Conservation (phyloP, 352 stramenopile genomes). For the Phytopythium vexans region DNA sequence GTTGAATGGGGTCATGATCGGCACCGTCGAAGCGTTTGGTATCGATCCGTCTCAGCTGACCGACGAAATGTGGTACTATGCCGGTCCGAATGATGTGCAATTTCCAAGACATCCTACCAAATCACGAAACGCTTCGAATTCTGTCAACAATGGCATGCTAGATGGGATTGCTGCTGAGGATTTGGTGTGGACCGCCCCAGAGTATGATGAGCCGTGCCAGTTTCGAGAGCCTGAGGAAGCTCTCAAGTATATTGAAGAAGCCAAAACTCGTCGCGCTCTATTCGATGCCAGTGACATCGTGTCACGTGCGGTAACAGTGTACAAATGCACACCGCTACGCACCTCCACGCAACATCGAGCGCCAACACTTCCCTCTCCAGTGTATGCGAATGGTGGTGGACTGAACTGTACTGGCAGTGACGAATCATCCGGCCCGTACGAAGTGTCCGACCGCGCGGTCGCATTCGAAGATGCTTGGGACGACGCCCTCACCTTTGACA, state of each 20-base stretch:
- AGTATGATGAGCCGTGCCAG: slow-evolving; percentile 21
- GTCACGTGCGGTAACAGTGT: slow-evolving; percentile 43
- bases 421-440: slow-evolving; percentile 23
- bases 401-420: neutral
- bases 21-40: neutral
- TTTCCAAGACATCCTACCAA: slow-evolving; percentile 28
- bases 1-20: neutral
- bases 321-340: slow-evolving; percentile 29
- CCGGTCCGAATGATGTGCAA: slow-evolving; percentile 15
- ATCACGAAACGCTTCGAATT: neutral
- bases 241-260: slow-evolving; percentile 16
- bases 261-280: slow-evolving; percentile 10
- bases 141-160: slow-evolving; percentile 9
- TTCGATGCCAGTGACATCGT: slow-evolving; percentile 39
- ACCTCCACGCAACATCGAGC: neutral
- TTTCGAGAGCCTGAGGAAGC: slow-evolving; percentile 9
- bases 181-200: slow-evolving; percentile 22
- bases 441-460: slow-evolving; percentile 21
- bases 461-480: slow-evolving; percentile 9
- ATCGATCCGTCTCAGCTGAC: slow-evolving; percentile 14
- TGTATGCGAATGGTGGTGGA: neutral
- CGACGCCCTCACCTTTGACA: slow-evolving; percentile 83
- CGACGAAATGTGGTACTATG: slow-evolving; percentile 24
- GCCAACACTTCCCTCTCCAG: too few relatives aligned
- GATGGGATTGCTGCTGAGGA: slow-evolving; percentile 5